Evolutionary conservation across 2,329 filamentous ascomycete genomes (phyloP).

Genomic region (Fusarium chaquense): DNA sequence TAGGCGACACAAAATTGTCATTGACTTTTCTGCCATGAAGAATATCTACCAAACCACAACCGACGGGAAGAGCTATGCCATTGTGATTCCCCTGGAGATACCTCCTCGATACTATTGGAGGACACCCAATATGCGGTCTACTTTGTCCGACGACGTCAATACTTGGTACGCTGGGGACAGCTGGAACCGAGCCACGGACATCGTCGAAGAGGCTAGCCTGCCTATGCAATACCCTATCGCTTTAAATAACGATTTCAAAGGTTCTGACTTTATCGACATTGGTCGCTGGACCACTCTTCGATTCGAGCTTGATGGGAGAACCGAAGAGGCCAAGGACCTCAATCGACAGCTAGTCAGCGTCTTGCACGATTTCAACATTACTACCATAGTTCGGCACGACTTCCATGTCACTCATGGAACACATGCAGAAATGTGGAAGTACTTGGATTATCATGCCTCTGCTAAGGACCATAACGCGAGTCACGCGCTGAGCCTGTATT

Average conservation of each 20-base stretch:
- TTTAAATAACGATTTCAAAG: conserved; percentile 53
- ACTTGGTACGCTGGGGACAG: conserved; percentile 57
- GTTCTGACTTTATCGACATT: conserved; percentile 59
- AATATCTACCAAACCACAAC: conserved; percentile 53
- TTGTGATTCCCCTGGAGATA: conserved; percentile 62
- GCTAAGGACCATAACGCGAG: conserved; percentile 42
- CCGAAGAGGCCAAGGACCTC: conserved; percentile 51
- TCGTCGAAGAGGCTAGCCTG: conserved; percentile 54
- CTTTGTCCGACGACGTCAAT: conserved; percentile 50
- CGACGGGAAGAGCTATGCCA: conserved; percentile 49
- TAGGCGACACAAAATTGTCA: conserved; percentile 56
- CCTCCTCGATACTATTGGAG: conserved; percentile 64
- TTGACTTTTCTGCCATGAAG: conserved; percentile 62
- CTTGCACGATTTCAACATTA: conserved; percentile 80
- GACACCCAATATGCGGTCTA: conserved; percentile 47
- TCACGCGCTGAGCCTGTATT: conserved; percentile 45
- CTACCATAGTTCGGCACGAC: conserved; percentile 55
- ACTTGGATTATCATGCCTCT: conserved; percentile 46
- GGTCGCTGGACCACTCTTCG: conserved; percentile 69
- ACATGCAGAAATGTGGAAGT: conserved; percentile 49
- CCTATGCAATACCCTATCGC: conserved; percentile 54
- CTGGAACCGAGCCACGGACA: conserved; percentile 64
- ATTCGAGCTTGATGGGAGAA: conserved; percentile 54
- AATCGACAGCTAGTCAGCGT: conserved; percentile 59
- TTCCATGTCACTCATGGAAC: conserved; percentile 56